Conservation (phyloP, 306 rosid genomes). For the Acacia acuminata region DNA sequence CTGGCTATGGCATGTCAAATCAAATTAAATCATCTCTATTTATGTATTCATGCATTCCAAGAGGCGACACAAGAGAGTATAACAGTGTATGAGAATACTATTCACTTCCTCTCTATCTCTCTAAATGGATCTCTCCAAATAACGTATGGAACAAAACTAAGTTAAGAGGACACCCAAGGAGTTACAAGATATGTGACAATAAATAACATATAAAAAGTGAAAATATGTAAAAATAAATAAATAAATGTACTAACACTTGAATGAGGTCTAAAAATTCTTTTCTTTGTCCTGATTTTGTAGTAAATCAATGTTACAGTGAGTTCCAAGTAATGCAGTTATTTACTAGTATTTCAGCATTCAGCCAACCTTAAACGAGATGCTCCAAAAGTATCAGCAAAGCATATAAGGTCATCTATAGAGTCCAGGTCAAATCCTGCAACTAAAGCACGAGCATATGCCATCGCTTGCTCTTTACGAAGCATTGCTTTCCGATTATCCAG, state of each 20-base stretch:
- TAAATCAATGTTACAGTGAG: not conserved
- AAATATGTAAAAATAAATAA: not conserved
- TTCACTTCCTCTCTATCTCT: not conserved
- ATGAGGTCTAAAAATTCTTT: not conserved
- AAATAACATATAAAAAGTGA: not conserved
- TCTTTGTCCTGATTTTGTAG: not conserved
- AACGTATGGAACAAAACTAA: too few species aligned
- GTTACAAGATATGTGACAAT: too few species aligned
- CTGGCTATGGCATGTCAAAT: not conserved
- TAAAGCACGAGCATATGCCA: constrained; percentile 98
- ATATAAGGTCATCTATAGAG: constrained; percentile 78
- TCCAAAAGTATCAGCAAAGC: constrained; percentile 91
- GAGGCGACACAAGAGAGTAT: not conserved
- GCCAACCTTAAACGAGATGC: constrained; percentile 92
- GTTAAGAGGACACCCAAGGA: too few species aligned
- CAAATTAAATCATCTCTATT: not conserved
- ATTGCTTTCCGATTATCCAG: constrained; percentile 85
- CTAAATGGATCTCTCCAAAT: too few species aligned
- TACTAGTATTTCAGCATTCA: not conserved
- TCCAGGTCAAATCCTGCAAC: constrained; percentile 85
- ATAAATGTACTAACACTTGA: too few species aligned
- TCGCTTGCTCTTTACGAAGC: constrained; percentile 94
- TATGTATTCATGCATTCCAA: not conserved
- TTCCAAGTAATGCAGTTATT: not conserved
- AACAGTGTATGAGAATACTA: not conserved